Conservation (phyloP, 495 filamentous ascomycete species). For the Tuber microsphaerosporum region DNA sequence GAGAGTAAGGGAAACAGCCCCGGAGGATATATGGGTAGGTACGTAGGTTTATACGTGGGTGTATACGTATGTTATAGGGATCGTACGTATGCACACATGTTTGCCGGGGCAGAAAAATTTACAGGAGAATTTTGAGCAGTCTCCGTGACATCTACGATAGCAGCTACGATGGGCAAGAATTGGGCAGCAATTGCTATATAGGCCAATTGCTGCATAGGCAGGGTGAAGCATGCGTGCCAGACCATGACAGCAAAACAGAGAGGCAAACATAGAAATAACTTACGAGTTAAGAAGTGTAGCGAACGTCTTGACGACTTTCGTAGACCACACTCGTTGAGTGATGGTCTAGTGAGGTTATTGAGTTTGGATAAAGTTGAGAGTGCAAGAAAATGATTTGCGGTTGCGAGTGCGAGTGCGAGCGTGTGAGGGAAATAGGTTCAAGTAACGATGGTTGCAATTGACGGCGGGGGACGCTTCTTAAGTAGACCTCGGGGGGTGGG, state of each 20-base stretch:
- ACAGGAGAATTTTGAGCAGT: background rate
- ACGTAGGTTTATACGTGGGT: background rate
- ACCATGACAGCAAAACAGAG: background rate
- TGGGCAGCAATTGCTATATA: background rate
- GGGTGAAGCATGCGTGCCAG: background rate
- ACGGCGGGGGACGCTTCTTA: conserved; percentile 27
- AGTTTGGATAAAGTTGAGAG: background rate
- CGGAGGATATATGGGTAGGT: background rate
- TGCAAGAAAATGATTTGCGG: conserved; percentile 14
- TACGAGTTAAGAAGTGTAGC: conserved; percentile 86
- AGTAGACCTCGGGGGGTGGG: conserved; percentile 15
- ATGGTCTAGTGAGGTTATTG: conserved; percentile 44
- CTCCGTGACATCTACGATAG: background rate
- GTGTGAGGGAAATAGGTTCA: conserved; percentile 23
- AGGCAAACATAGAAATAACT: conserved; percentile 40
- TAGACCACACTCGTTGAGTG: conserved; percentile 52
- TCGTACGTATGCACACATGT: background rate
- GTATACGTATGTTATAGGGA: background rate
- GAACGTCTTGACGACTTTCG: conserved; percentile 70
- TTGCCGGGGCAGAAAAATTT: background rate
- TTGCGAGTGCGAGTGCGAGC: conserved; percentile 8
- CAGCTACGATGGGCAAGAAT: background rate
- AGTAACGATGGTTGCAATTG: conserved; percentile 15
- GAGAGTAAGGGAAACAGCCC: conserved; percentile 5
- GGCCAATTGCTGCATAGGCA: background rate